Percentiles rank a stretch among this genome's conserved stretches.
Evolutionary conservation across 129 eudicot species (phyloP).

Genomic region (Centrapalus pauciflorus): DNA sequence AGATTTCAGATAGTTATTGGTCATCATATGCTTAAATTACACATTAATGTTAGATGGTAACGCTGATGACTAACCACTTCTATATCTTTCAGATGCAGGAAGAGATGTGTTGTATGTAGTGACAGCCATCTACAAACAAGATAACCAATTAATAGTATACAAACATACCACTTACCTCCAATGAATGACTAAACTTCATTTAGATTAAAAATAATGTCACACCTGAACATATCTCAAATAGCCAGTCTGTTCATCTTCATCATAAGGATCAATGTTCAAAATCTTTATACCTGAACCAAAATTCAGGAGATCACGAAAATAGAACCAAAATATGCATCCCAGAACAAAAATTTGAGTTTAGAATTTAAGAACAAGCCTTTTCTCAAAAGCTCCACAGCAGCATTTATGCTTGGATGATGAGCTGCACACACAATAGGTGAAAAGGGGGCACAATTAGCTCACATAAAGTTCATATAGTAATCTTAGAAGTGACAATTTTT

Average conservation of each 20-base stretch:
- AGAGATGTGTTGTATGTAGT: constrained; percentile 87
- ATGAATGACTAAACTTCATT: background rate
- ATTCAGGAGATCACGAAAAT: background rate
- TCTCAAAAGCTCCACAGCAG: constrained; percentile 68
- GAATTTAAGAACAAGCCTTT: constrained; percentile 34
- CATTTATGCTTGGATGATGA: constrained; percentile 94
- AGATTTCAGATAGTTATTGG: background rate
- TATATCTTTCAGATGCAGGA: constrained; percentile 86
- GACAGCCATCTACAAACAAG: constrained; percentile 96
- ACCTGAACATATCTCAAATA: constrained; percentile 96
- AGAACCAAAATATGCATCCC: background rate
- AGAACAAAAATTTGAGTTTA: background rate
- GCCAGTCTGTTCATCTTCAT: constrained; percentile 84
- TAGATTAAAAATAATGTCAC: constrained; percentile 8
- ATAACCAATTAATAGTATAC: constrained; percentile 17
- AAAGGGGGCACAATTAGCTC: constrained; percentile 13
- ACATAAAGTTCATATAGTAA: background rate
- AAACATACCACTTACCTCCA: background rate
- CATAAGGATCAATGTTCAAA: constrained; percentile 72
- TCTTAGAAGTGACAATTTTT: background rate
- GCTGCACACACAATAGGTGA: constrained; percentile 43
- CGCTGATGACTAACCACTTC: constrained; percentile 54
- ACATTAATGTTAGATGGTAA: background rate
- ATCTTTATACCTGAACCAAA: constrained; percentile 52
- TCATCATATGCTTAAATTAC: constrained; percentile 3